Base-by-base conservation (phyloP, 306 rosid species). In the Comarum palustre region DNA sequence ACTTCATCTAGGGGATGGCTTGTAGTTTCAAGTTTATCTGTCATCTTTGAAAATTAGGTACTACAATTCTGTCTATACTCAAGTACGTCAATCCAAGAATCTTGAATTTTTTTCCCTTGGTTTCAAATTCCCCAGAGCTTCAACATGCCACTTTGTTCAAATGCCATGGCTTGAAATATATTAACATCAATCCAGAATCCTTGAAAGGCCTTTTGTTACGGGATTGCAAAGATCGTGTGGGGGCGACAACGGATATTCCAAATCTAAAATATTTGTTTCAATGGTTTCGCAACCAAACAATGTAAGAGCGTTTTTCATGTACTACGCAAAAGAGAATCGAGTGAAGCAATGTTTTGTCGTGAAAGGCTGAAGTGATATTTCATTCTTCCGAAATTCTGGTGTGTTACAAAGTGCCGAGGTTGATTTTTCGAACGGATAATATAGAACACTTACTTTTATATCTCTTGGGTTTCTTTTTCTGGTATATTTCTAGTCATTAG, bases 71-170 rank as follows among this genome's bases (percentile, higher is more conserved):
- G 1, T 0, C 0, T 0, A 13, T 3, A 25, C 36, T 4, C 0
- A 1, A 0, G 31, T 8, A 54, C 14, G 6, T 10, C 5, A 9
- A 32, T 20, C 15, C n/a, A 17, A 17, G 68, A 63, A 19, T 63
- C 68, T 36, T 64, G 48, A 64, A 38, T n/a, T 64, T 31, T 20
- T 12, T 64, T 64, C n/a, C 48, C 29, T 36, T 39, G 69, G 47
- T 39, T 64, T 64, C 32, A 20, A 2, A 5, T 11, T 38, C 45
- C 8, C 57, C 12, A 50, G 2, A 20, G 57, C 11, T 51, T 19
- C 1, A 2, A n/a, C 57, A 19, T 0, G 24, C 4, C 4, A 1
- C 3, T 19, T 7, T 19, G 57, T 19, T 19, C 2, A 3, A 16
- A 7, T 12, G 45, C 45, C 4, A 36, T 3, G 8, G n/a, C 68